Base-by-base conservation (phyloP, 208 protist genomes). In the Trypanosoma platydactyli region DNA sequence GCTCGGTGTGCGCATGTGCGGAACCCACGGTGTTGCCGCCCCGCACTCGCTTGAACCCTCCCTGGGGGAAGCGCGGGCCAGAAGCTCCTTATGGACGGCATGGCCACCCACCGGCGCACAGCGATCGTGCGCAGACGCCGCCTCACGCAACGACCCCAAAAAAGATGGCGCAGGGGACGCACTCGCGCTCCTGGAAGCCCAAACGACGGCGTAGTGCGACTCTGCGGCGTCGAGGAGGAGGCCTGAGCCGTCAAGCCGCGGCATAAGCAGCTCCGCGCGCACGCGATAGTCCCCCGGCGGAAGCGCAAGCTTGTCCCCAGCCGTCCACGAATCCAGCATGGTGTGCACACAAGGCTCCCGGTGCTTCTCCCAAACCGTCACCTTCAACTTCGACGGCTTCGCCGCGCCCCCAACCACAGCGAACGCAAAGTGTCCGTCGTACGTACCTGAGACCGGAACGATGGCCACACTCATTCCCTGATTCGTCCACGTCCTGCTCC, bases 371-470 rank as follows among this genome's bases (percentile, higher is more conserved):
- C n/a, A 33, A 40, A 68, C 50, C 13, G 62, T 59, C 9, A 68
- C 62, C 15, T 58, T 53, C 5, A 68, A 51, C 40, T 58, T 58
- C 18, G 51, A 51, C 33, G 11, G 33, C 48, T 58, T 1, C 51
- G 20, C 46, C 25, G 38, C 62, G n/a, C 24, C 40, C 25, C 27
- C 57, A 1, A 68, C 62, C 45, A 68, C 62, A 16, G 62, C 62
- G 48, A 68, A 58, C 40, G 55, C 62, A 50, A 68, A 58, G 24
- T 50, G 40, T 5, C 62, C 62, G 40, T 58, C 41, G 51, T 68
- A 68, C 20, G 29, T 66, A 3, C 61, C 61, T 15, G 61, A 66
- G n/a, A 48, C 48, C 3, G 61, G 61, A 38, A 66, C 46, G 30
- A 66, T 57, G 38, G 55, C n/a, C 12, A 56, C 5, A 46, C 49